Base-by-base conservation (phyloP, 306 rosid species). In the Aeschynomene evenia region DNA sequence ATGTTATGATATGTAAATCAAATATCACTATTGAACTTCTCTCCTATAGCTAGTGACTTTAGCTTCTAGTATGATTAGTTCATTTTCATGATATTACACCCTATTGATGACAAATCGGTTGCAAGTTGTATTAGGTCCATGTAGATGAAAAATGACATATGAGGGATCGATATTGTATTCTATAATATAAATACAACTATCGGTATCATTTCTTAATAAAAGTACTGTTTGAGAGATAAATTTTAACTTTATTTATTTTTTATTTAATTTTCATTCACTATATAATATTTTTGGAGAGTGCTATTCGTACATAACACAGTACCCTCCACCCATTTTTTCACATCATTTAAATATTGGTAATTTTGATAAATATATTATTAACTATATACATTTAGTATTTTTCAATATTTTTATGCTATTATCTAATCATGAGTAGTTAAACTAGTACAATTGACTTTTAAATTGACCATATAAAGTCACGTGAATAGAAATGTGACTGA, bases 1-100 rank as follows among this genome's bases (percentile, higher is more conserved):
- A 62, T 61, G 20, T 63, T 37, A 46, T 46, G 46, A 46, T 37
- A 45, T 57, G 56, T 56, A 52, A 52, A 39, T 63, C 71, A 63
- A 40, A 28, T 40, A 39, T 24, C 10, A 12, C n/a, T 31, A 9
- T 43, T 45, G 76, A 42, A 29, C 59, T 14, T 2, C 3, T 28
- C 22, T 24, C 51, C 48, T n/a, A n/a, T n/a, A 28, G 31, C 31
- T 16, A 3, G n/a, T 36, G 36, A 21, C 57, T 42, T 63, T 6
- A 7, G 45, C 40, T 55, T 21, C 34, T 57, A 67, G 54, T 62
- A 58, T 34, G 63, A 49, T 48, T 37, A 24, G n/a, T 33, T 55
- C 61, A 45, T 60, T 59, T 43, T n/a, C 48, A 58, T 22, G 51
- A 22, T 36, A 24, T 53, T 71, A n/a, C 68, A 49, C 19, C 39